These are phyloP conservation scores for Coniella lustricola DNA, from an alignment of 2,329 filamentous ascomycete species.

Conservation along the genomic window DNA sequence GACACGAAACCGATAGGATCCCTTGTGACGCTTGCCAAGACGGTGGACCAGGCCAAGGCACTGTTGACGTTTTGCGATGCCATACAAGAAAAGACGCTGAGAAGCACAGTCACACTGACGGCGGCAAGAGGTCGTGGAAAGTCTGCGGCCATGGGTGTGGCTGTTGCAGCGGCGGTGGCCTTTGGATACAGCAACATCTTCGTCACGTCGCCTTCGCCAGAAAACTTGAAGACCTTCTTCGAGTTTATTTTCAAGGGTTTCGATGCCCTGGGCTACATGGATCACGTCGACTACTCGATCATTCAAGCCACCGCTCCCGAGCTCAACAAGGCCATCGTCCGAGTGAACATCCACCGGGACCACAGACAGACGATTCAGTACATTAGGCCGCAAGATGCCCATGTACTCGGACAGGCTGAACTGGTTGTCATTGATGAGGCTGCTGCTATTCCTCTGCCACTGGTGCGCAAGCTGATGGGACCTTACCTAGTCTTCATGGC, in stretches of 20 bases:
- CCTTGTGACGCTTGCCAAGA: slow-evolving; percentile 76
- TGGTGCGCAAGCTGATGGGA: slow-evolving; percentile 90
- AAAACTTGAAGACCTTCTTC: slow-evolving; percentile 97
- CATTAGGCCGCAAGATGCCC: slow-evolving; percentile 91
- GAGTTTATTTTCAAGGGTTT: slow-evolving; percentile 99
- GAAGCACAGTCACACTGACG: slow-evolving; percentile 88
- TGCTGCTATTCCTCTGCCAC: slow-evolving; percentile 86
- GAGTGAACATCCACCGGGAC: slow-evolving; percentile 90
- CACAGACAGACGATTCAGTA: slow-evolving; percentile 98
- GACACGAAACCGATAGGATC: slow-evolving; percentile 83
- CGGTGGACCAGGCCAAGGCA: slow-evolving; percentile 92
- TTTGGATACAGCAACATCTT: slow-evolving; percentile 99
- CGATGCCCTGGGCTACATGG: slow-evolving; percentile 85
- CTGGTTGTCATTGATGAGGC: slow-evolving; percentile 95
- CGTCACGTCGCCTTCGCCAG: slow-evolving; percentile 93
- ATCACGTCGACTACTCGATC: slow-evolving; percentile 96
- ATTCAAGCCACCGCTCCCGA: slow-evolving; percentile 97
- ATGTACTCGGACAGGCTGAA: slow-evolving; percentile 91
- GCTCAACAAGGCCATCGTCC: slow-evolving; percentile 97
- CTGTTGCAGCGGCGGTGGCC: slow-evolving; percentile 86
- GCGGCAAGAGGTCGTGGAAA: slow-evolving; percentile 94
- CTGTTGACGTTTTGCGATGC: slow-evolving; percentile 95
- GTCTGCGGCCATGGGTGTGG: slow-evolving; percentile 89
- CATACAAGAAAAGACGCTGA: slow-evolving; percentile 89
- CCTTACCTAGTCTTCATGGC: slow-evolving; percentile 99